Base-by-base conservation (phyloP, 116 monocot species). In the Posidonia oceanica region DNA sequence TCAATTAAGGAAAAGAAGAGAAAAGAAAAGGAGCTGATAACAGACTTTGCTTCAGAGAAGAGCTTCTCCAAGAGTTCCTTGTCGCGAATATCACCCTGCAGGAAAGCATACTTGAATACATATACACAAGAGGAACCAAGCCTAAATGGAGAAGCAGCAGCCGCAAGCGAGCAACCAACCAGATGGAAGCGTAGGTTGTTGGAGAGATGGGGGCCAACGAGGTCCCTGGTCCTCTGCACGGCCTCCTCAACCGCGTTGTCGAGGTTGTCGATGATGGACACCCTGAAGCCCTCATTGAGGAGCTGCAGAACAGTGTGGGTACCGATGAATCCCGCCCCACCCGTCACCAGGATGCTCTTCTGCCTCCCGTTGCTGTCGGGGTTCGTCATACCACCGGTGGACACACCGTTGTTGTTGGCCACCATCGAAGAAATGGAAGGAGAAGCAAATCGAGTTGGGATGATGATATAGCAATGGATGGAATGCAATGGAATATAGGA, bases 221-320 rank as follows among this genome's bases (percentile, higher is more conserved):
- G 76, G 40, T 66, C 80, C 69, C 85, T 69, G 44, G 87, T 82
- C 60, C 91, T 80, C 48, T 87, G 68, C 38, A 91, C 81, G 40
- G 91, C 85, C 78, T 85, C 85, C 14, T 77, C 81, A 5, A 91
- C 85, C 52, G 91, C 75, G 75, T 91, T 91, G 61, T 85, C 67
- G 67, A 91, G 83, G 85, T 85, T 91, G 75, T 91, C 87, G 61
- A 87, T 79, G 75, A 87, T 63, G 66, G 75, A 71, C 55, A 91
- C 91, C 37, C 36, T 59, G 81, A 72, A 85, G 0, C 91, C 87
- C 16, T 79, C 83, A 72, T 76, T 75, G 68, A 91, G 83, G 41
- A 91, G 81, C 81, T 87, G 87, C 21, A 91, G 81, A 67, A 85
- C 91, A 5, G 87, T 91, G 83, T 91, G 91, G 11, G 87, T 85